Evolutionary conservation across 2,329 filamentous ascomycete species (phyloP), one percentile per base, ranked within the genome.

Genomic region (Didymosphaeria variabile): DNA sequence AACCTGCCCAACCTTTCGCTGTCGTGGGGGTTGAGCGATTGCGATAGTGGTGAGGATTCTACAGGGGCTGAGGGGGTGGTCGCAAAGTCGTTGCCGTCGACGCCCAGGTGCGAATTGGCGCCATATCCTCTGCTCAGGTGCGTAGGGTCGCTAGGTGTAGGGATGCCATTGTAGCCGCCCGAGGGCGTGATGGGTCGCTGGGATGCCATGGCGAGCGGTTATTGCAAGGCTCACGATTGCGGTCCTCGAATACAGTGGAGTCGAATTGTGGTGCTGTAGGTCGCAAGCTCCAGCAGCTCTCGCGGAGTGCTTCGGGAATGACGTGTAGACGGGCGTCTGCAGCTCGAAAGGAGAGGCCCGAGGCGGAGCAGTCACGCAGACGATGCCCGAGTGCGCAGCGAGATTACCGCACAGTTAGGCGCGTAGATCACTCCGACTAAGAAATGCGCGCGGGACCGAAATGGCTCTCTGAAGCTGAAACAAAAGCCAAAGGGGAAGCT

Each of bases 1-100:
- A 91, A 90, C 68, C 83, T 86, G 63, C 87, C 83, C 49, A 68
- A 58, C 52, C 74, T 69, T 60, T 73, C 71, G 15, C 51, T 45
- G 12, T 66, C 60, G 21, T 59, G 63, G 19, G 63, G 59, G 32
- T 67, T 68, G 52, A 71, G 64, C 31, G 77, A 74, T 50, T 79
- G 77, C 10, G 74, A 68, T 19, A 79, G 66, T 10, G 78, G 77
- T 15, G 77, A 78, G 9, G 72, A 61, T 45, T 74, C 71, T 32
- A 54, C 40, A 6, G 71, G 71, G 58, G 71, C 68, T 5, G 72
- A 72, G 46, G 79, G 73, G 47, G 71, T 73, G 50, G 67, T 67
- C 13, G 77, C 80, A 56, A 81, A 82, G 71, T 83, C 80, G 47
- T 68, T 72, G 42, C 64, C 62, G 13, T 69, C 73, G 40, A 71